Evolutionary conservation across 2,329 filamentous ascomycete species (phyloP), one percentile per base, ranked within the genome.

Genomic region (Stagonosporopsis chrysanthemi): DNA sequence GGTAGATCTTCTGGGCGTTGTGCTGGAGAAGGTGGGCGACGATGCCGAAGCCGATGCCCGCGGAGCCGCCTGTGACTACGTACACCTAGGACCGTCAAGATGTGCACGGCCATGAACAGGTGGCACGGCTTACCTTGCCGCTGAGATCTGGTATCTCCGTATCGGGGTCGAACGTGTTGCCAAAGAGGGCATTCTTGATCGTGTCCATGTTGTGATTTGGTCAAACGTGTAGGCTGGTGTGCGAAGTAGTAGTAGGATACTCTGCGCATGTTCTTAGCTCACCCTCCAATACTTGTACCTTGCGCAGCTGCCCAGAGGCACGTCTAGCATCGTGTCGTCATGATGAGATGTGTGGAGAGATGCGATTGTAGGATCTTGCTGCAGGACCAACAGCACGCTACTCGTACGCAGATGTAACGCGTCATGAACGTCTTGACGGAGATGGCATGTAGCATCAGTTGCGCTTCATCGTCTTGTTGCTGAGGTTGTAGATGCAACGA

Each of bases 1-100:
- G 72, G 56, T 81, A 81, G 43, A 84, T 77, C 55, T 78, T 81
- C 4, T 71, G 68, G 1, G 78, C 72, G 42, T 79, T 80, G 66
- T 83, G 80, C 63, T 83, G 79, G 3, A 84, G 77, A n/a, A 84
- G 69, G 59, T 84, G 82, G 7, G 82, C 80, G 26, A 79, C 75
- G 42, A 84, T 83, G 23, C 81, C 81, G 56, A 78, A 83, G 15
- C 81, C 81, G 29, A 83, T 82, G 19, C 80, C 81, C n/a, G 80
- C 78, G 19, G 76, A 79, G 22, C 80, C 80, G n/a, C 80, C 79
- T 0, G 80, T 82, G 14, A 83, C 78, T 17, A 82, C 71, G 49
- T 78, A 83, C 17, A 80, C 71, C 75, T 80, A 28, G 28, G 8
- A 6, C 1, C 22, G 23, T 39, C 22, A 50, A 50, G 17, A 44